phyloP scores from a whole-genome alignment of 176 grass and related monocot species.

The Zoysia japonica region DNA sequence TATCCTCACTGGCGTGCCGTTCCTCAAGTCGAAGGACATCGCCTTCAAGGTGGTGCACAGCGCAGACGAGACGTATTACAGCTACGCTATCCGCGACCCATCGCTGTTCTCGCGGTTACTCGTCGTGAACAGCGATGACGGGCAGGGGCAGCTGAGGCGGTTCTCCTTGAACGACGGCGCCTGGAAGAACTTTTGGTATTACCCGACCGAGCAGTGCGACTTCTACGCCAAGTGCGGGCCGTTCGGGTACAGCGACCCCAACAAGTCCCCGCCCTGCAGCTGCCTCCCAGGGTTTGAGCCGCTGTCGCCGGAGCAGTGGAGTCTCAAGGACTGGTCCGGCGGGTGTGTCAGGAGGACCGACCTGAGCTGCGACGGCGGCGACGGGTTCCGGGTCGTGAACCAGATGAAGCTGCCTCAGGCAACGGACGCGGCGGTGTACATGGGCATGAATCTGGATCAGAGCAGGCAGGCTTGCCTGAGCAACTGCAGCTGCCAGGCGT shows the following conservation, averaged over 20 bases:
- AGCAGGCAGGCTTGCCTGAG: slow-evolving; percentile 46
- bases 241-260: slow-evolving; percentile 49
- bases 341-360: slow-evolving; percentile 49
- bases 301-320: slow-evolving; percentile 37
- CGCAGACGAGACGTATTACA: slow-evolving; percentile 45
- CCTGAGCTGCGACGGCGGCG: slow-evolving; percentile 47
- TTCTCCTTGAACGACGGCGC: slow-evolving; percentile 4
- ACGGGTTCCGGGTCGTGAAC: slow-evolving; percentile 49
- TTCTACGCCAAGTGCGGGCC: slow-evolving; percentile 45
- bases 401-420: slow-evolving; percentile 59
- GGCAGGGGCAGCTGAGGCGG: slow-evolving; percentile 24
- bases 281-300: slow-evolving; percentile 61
- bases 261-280: slow-evolving; percentile 17
- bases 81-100: slow-evolving; percentile 25
- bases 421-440: slow-evolving; percentile 44
- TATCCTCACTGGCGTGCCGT: slow-evolving; percentile 44
- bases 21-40: slow-evolving; percentile 35
- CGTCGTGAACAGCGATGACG: neutral
- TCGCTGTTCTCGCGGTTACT: slow-evolving; percentile 21
- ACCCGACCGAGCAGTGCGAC: slow-evolving; percentile 58
- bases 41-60: slow-evolving; percentile 20
- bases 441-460: slow-evolving; percentile 39
- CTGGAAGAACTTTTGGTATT: slow-evolving; percentile 51
- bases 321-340: slow-evolving; percentile 10
- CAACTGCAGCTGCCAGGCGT: slow-evolving; percentile 54